Base-by-base conservation (phyloP, 2,329 filamentous ascomycete species). In the Pyricularia pennisetigena region DNA sequence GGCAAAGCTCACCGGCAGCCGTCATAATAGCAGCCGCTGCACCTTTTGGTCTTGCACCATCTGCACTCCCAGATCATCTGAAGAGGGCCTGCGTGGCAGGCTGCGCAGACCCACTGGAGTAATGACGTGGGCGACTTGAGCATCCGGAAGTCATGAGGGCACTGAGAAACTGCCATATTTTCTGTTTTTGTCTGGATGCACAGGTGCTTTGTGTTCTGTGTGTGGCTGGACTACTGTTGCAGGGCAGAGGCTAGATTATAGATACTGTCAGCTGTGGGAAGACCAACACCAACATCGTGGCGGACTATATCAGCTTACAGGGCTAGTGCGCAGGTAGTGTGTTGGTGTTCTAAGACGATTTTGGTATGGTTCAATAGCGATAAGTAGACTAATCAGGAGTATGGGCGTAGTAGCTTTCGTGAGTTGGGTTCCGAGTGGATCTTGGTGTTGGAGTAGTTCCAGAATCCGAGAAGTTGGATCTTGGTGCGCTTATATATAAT, bases 121-220 rank as follows among this genome's bases (percentile, higher is more conserved):
- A 61, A 26, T 61, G 57, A 24, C 3, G n/a, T 24, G 57, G 57
- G 57, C 23, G 57, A 61, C 24, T 61, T 61, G 57, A 61, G 57
- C 57, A 61, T 61, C 57, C 26, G 57, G 57, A 61, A 61, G 57
- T 61, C 57, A 61, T 61, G 57, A 61, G 57, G n/a, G 57, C 57
- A 61, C 57, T 61, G 57, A 14, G n/a, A 23, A 61, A 61, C 57
- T 8, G 57, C 57, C 57, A 61, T 61, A 2, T 12, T 35, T 35
- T 35, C 4, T 35, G 10, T 8, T 61, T 23, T 9, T 59, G 23
- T 61, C 7, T 49, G 16, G 20, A 49, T 49, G 20, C 41, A 49
- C 41, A n/a, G 41, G 3, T n/a, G 16, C n/a, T 49, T 16, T 20
- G 41, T 20, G 41, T 49, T 49, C 16, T 49, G 16, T 20, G 16